A percentile compares a stretch with the other conserved stretches of the same genome.
Conservation (phyloP, 805 yeast species). For the Candida insectorum region DNA sequence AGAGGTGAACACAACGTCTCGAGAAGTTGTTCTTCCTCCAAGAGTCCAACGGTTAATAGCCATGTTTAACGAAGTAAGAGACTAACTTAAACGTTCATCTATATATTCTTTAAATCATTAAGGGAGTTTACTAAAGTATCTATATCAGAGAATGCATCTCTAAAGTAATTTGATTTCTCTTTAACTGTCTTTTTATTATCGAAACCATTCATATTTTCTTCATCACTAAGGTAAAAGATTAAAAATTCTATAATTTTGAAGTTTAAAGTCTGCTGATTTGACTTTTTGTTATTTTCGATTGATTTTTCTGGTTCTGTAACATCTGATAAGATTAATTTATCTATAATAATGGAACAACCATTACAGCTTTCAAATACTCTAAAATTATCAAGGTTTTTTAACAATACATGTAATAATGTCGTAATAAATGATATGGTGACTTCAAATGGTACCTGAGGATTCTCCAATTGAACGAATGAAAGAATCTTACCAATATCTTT, state of each 20-base stretch:
- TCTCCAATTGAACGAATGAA: constrained; percentile 17
- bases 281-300: constrained; percentile 3
- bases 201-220: constrained; percentile 17
- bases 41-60: neutral
- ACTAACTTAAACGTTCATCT: neutral
- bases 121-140: constrained; percentile 35
- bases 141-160: constrained; percentile 37
- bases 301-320: constrained; percentile 8
- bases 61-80: neutral
- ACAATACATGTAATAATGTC: constrained; percentile 54
- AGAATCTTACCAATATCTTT: constrained; percentile 36
- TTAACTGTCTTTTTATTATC: constrained; percentile 12
- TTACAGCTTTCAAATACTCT: constrained; percentile 54
- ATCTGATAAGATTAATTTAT: constrained; percentile 25
- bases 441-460: constrained; percentile 8
- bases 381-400: constrained; percentile 54
- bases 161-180: constrained; percentile 35
- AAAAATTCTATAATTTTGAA: constrained; percentile 66
- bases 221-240: constrained; percentile 67
- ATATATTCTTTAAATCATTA: constrained; percentile 24
- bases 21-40: no score
- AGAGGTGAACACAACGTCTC: no score
- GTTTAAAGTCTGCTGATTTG: constrained; percentile 48
- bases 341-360: constrained; percentile 55
- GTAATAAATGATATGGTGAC: constrained; percentile 41